Percentiles rank a stretch among this genome's conserved stretches.
Evolutionary conservation across 1,139 yeast genomes (phyloP).

Genomic region (Protomyces inundatus): DNA sequence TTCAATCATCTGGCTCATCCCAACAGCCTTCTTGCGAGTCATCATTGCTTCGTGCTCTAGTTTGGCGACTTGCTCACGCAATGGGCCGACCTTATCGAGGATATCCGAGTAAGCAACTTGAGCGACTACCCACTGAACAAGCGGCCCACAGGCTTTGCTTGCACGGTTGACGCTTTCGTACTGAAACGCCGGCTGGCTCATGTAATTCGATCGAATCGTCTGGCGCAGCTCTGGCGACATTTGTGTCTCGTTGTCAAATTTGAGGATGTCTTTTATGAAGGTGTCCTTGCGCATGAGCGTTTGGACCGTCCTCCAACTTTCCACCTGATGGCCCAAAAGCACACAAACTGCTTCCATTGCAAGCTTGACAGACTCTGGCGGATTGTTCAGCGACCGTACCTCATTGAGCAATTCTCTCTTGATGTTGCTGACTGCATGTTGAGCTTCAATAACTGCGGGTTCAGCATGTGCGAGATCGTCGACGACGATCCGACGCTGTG

Average conservation of each 20-base stretch:
- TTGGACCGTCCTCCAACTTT: conserved; percentile 79
- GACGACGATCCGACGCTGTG: conserved; percentile 54
- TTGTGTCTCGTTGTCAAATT: conserved; percentile 60
- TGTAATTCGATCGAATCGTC: conserved; percentile 56
- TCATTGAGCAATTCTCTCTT: conserved; percentile 90
- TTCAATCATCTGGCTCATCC: conserved; percentile 67
- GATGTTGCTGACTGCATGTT: conserved; percentile 79
- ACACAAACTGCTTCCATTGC: conserved; percentile 86
- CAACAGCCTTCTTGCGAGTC: conserved; percentile 57
- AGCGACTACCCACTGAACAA: conserved; percentile 83
- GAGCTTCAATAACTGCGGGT: conserved; percentile 81
- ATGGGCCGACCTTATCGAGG: conserved; percentile 67
- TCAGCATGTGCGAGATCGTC: conserved; percentile 68
- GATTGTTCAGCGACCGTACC: conserved; percentile 79
- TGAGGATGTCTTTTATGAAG: conserved; percentile 76
- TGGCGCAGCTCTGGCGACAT: conserved; percentile 51
- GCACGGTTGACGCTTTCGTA: conserved; percentile 78
- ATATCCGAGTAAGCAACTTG: conserved; percentile 69
- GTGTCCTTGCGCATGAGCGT: conserved; percentile 76
- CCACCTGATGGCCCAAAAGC: conserved; percentile 65
- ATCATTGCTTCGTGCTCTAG: conserved; percentile 59
- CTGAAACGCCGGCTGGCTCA: conserved; percentile 60
- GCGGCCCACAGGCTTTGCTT: conserved; percentile 92
- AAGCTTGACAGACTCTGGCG: conserved; percentile 81
- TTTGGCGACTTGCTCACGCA: conserved; percentile 57